phyloP scores from a whole-genome alignment of 371 early-diverging fungal species.

The Smittium culicis region DNA sequence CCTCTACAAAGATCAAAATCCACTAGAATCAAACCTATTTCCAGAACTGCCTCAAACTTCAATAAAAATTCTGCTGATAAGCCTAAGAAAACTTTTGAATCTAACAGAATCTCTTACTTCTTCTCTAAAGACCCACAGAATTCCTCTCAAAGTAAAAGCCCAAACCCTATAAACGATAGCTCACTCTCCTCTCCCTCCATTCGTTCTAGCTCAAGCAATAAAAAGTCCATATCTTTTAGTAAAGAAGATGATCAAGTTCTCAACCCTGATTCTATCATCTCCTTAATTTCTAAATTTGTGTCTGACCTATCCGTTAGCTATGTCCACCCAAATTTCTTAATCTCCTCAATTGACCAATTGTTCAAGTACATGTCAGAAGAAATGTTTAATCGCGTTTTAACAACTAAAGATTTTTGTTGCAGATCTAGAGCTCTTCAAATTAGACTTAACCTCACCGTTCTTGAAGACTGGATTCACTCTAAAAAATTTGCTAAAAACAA shows the following conservation, averaged over 20 bases:
- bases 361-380: conserved; percentile 58
- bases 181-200: neutral
- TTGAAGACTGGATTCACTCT: conserved; percentile 73
- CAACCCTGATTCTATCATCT: neutral
- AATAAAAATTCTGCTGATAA: neutral
- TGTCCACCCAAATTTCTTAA: conserved; percentile 53
- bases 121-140: neutral
- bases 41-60: no score
- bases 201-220: neutral
- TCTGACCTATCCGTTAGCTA: conserved; percentile 32
- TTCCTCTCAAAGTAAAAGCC: neutral
- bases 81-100: neutral
- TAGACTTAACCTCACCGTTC: conserved; percentile 58
- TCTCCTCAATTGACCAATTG: conserved; percentile 54
- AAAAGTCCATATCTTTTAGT: no score
- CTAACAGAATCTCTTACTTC: neutral
- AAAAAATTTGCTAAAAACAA: neutral
- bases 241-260: neutral
- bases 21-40: no score
- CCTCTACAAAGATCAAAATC: neutral
- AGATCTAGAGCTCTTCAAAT: conserved; percentile 72
- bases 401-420: conserved; percentile 51
- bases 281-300: conserved; percentile 1
- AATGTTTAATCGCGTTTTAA: conserved; percentile 68
- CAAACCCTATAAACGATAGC: neutral